These are phyloP conservation scores for Alternaria metachromatica DNA, from an alignment of 2,329 filamentous ascomycete genomes.

Conservation along the genomic window DNA sequence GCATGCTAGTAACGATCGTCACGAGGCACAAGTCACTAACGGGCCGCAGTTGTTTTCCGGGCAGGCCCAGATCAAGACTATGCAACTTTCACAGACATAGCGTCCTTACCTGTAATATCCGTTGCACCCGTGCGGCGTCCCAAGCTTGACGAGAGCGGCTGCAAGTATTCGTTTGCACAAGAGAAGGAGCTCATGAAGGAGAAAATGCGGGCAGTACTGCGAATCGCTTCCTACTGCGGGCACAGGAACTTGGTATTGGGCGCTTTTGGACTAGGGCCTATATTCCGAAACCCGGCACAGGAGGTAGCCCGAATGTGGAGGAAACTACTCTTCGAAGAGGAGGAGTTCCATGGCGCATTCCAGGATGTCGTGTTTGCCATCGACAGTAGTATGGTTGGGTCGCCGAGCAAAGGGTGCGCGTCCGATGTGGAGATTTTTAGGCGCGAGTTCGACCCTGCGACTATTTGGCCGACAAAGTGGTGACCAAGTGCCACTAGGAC, in stretches of 20 bases:
- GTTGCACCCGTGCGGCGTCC: constrained; percentile 75
- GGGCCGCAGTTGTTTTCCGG: constrained; percentile 68
- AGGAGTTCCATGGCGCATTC: constrained; percentile 54
- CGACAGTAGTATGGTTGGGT: constrained; percentile 45
- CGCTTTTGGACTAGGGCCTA: constrained; percentile 53
- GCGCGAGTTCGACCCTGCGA: constrained; percentile 47
- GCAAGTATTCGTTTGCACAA: constrained; percentile 73
- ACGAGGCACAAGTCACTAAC: not conserved
- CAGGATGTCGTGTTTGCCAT: constrained; percentile 55
- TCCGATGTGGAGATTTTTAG: constrained; percentile 52
- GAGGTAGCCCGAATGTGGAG: constrained; percentile 56
- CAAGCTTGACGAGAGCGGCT: constrained; percentile 72
- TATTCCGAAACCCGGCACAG: constrained; percentile 53
- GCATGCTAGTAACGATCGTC: constrained; percentile 1
- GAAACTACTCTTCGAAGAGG: constrained; percentile 51
- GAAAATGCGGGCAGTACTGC: constrained; percentile 74
- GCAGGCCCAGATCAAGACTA: constrained; percentile 63
- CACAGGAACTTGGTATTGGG: constrained; percentile 52
- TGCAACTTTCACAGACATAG: constrained; percentile 53
- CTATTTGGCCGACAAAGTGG: constrained; percentile 47
- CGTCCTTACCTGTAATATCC: constrained; percentile 72
- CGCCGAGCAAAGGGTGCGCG: constrained; percentile 38
- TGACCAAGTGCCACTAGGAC: constrained; percentile 8
- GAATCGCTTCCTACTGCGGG: constrained; percentile 64
- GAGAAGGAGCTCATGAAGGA: constrained; percentile 75